Conservation (phyloP, 2,329 filamentous ascomycete genomes). For the Zarea fungicola region DNA sequence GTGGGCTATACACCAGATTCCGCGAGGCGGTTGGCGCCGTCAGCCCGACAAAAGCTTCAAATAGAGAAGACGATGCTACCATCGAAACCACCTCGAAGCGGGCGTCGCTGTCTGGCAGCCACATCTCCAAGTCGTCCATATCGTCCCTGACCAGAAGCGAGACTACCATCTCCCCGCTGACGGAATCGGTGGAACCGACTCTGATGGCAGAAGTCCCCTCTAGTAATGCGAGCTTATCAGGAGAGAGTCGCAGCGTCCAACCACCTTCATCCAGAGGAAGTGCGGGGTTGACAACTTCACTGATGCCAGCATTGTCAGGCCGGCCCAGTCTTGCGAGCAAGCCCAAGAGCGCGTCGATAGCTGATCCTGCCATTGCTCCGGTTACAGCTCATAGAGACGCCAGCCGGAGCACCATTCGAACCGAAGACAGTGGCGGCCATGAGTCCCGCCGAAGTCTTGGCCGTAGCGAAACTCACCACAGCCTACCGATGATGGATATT, state of each 20-base stretch:
- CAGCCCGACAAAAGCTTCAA: conserved; percentile 37
- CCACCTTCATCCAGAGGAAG: conserved; percentile 40
- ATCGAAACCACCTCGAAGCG: conserved; percentile 39
- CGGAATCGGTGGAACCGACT: neutral
- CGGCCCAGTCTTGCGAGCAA: conserved; percentile 38
- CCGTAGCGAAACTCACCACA: conserved; percentile 36
- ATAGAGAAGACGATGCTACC: conserved; percentile 39
- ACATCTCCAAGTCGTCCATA: conserved; percentile 36
- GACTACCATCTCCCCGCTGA: conserved; percentile 23
- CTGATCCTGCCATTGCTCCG: conserved; percentile 42
- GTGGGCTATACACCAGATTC: conserved; percentile 81
- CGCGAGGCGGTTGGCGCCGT: conserved; percentile 73
- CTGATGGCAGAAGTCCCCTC: neutral
- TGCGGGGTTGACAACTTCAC: conserved; percentile 36
- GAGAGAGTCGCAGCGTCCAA: conserved; percentile 14
- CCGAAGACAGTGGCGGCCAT: conserved; percentile 39
- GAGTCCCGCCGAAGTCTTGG: conserved; percentile 36
- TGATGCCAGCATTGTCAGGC: conserved; percentile 35
- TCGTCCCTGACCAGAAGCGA: conserved; percentile 39
- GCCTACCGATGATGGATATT: conserved; percentile 30
- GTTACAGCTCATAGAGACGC: conserved; percentile 46
- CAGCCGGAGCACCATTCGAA: conserved; percentile 35
- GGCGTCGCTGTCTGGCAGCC: conserved; percentile 35
- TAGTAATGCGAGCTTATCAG: conserved; percentile 8
- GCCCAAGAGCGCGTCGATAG: conserved; percentile 35